A percentile compares a stretch with the other conserved stretches of the same genome.
Evolutionary conservation across 1,139 yeast species (phyloP).

Genomic region (Yamadazyma trypodendri): DNA sequence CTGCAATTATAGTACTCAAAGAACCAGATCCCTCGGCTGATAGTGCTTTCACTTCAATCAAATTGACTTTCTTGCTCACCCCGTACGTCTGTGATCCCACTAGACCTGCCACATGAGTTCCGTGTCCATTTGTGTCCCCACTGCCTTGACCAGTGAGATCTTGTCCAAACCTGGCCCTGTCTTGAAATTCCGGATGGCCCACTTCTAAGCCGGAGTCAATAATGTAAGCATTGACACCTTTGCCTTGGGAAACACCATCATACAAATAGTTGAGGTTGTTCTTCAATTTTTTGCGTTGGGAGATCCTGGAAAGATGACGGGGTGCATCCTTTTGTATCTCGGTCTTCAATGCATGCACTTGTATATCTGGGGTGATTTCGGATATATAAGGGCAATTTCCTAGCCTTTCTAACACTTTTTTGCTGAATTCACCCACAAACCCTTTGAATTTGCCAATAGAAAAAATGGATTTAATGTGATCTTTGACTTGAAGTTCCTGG

Average conservation of each 20-base stretch:
- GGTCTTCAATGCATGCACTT: conserved; percentile 45
- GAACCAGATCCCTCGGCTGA: conserved; percentile 63
- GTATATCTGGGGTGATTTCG: conserved; percentile 58
- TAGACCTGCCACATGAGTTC: conserved; percentile 91
- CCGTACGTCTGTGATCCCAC: conserved; percentile 78
- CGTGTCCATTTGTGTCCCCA: conserved; percentile 72
- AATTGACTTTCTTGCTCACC: conserved; percentile 65
- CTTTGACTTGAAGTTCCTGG: conserved; percentile 34
- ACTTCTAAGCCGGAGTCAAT: conserved; percentile 72
- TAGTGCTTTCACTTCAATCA: conserved; percentile 73
- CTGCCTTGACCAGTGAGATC: conserved; percentile 62
- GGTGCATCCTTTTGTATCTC: conserved; percentile 51
- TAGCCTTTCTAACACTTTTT: conserved; percentile 46
- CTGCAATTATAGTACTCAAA: conserved; percentile 64
- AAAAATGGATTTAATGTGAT: conserved; percentile 44
- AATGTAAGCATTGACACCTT: conserved; percentile 69
- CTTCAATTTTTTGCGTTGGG: conserved; percentile 44
- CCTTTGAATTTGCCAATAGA: conserved; percentile 66
- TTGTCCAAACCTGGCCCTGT: conserved; percentile 56
- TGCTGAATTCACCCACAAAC: conserved; percentile 58
- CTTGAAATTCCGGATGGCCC: conserved; percentile 64
- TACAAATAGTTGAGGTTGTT: conserved; percentile 25
- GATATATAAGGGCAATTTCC: conserved; percentile 50
- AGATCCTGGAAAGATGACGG: conserved; percentile 64
- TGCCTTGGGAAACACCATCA: conserved; percentile 23